These are phyloP conservation scores for Rossbeevera mucosa DNA, from an alignment of 768 basidiomycete genomes.

Conservation along the genomic window DNA sequence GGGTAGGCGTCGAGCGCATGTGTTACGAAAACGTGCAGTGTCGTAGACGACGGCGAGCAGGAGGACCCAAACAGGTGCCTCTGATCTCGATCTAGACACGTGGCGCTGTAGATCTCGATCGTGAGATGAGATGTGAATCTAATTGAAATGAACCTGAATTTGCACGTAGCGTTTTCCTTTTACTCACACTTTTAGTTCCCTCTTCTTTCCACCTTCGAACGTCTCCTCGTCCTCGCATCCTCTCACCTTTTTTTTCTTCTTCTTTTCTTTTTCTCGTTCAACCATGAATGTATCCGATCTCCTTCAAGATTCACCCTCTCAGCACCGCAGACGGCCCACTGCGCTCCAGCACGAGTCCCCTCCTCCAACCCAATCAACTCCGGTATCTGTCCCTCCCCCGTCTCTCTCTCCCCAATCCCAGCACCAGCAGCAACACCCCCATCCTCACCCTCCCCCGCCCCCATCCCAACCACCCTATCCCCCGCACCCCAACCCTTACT, in stretches of 20 bases:
- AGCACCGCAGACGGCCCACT: conserved; percentile 38
- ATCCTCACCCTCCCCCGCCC: conserved; percentile 17
- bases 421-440: conserved; percentile 24
- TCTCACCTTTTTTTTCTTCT: background rate
- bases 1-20: background rate
- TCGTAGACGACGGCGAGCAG: no score
- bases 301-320: conserved; percentile 66
- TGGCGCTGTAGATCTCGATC: conserved; percentile 29
- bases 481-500: conserved; percentile 23
- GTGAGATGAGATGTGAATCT: conserved; percentile 32
- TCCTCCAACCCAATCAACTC: conserved; percentile 25
- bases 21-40: background rate
- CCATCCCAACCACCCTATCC: conserved; percentile 17
- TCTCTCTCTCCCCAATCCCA: conserved; percentile 32
- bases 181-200: conserved; percentile 24
- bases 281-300: conserved; percentile 67
- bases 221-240: conserved; percentile 6
- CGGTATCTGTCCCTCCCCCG: conserved; percentile 23
- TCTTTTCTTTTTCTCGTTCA: background rate
- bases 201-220: conserved; percentile 25
- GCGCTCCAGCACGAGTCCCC: conserved; percentile 22
- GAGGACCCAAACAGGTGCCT: no score
- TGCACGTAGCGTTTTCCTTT: conserved; percentile 26
- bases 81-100: conserved; percentile 32
- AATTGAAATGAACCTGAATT: conserved; percentile 34